A percentile compares a stretch with the other conserved stretches of the same genome.
Evolutionary conservation across 208 protist genomes (phyloP).

Genomic region (Leishmania turanica): DNA sequence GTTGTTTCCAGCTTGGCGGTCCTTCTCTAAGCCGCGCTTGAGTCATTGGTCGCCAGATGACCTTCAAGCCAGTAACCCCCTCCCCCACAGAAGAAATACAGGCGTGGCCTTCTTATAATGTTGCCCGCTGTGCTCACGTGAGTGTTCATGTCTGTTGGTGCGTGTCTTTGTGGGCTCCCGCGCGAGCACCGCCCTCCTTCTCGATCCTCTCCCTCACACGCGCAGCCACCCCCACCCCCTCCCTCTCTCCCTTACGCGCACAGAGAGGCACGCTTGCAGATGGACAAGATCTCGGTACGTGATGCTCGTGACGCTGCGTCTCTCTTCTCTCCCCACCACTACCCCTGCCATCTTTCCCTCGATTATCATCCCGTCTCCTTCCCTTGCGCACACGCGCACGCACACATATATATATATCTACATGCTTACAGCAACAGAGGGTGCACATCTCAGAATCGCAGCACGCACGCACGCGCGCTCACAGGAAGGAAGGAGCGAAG

Average conservation of each 20-base stretch:
- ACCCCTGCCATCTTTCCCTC: not conserved
- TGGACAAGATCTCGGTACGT: not conserved
- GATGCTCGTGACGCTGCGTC: not conserved
- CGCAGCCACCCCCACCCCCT: not conserved
- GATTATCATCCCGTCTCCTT: not conserved
- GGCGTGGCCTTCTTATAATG: not conserved
- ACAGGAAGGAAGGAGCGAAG: not conserved
- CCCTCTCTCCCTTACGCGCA: not conserved
- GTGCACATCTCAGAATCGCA: constrained; percentile 1
- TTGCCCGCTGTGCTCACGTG: not conserved
- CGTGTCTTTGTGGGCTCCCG: not conserved
- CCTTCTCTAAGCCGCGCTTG: not conserved
- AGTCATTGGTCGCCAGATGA: not conserved
- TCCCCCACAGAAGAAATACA: not conserved
- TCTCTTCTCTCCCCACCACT: not conserved
- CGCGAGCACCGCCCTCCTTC: not conserved
- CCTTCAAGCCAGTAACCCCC: not conserved
- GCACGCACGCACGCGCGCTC: not conserved
- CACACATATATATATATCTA: not conserved
- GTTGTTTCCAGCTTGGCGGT: not conserved
- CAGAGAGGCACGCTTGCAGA: not conserved
- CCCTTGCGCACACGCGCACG: not conserved
- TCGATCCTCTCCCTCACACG: not conserved
- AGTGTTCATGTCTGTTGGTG: not conserved
- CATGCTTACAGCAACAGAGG: not conserved